These are phyloP conservation scores for Coemansia sp. DNA, from an alignment of 192 early-diverging fungal species.

Conservation along the genomic window DNA sequence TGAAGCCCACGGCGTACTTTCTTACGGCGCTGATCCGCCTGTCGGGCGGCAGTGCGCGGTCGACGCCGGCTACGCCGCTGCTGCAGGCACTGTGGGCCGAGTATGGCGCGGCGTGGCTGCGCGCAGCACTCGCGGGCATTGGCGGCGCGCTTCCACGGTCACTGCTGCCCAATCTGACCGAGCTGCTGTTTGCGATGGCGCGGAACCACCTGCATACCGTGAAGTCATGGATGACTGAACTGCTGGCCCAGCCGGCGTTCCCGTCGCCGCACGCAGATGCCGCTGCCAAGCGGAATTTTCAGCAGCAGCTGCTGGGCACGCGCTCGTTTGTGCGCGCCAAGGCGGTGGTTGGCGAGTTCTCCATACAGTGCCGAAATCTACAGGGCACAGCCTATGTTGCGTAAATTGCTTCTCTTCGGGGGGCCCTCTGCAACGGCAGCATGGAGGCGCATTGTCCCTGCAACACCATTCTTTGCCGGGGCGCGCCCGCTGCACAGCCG, in stretches of 20 bases:
- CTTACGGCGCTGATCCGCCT: constrained; percentile 30
- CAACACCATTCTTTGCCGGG: no score
- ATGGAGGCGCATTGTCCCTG: not conserved
- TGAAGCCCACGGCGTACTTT: constrained; percentile 37
- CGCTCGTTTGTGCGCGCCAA: constrained; percentile 33
- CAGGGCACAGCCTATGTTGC: constrained; percentile 15
- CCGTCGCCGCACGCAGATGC: constrained; percentile 26
- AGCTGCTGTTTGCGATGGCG: constrained; percentile 46
- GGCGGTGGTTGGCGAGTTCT: constrained; percentile 30
- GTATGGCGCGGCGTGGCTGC: constrained; percentile 37
- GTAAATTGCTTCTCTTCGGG: not conserved
- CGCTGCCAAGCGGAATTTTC: constrained; percentile 30
- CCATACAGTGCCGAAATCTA: constrained; percentile 37
- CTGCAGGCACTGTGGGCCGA: constrained; percentile 20
- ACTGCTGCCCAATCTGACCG: constrained; percentile 36
- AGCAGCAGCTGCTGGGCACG: constrained; percentile 27
- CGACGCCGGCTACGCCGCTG: not conserved
- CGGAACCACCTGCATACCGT: constrained; percentile 19
- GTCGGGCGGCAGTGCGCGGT: constrained; percentile 3
- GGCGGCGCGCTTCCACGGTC: constrained; percentile 46
- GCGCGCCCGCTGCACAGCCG: no score
- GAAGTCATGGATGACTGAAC: constrained; percentile 18
- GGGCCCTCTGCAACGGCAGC: not conserved
- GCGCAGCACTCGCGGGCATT: constrained; percentile 34
- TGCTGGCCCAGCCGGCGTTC: constrained; percentile 21